Conservation (phyloP, 805 yeast species). For the Torulaspora microellipsoides region DNA sequence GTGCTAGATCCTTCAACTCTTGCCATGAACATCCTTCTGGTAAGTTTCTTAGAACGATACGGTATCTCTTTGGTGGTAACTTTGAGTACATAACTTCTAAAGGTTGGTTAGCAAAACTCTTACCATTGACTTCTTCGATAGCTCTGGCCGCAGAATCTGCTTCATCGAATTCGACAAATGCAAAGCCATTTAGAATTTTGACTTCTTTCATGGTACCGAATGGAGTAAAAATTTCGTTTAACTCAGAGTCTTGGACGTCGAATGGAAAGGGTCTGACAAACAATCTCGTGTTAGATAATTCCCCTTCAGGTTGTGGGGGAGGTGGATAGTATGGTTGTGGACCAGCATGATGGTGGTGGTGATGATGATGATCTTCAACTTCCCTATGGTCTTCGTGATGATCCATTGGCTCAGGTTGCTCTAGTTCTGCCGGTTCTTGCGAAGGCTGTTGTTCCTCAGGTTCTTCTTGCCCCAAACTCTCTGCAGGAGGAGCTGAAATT, state of each 20-base stretch:
- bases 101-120: slow-evolving; percentile 54
- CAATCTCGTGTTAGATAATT: slow-evolving; percentile 42
- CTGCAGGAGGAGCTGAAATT: slow-evolving; percentile 12
- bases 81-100: slow-evolving; percentile 42
- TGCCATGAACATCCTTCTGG: slow-evolving; percentile 83
- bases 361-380: slow-evolving; percentile 5
- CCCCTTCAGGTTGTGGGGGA: slow-evolving; percentile 32
- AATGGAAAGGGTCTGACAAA: slow-evolving; percentile 62
- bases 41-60: slow-evolving; percentile 63
- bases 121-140: slow-evolving; percentile 70
- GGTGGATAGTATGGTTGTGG: slow-evolving; percentile 23
- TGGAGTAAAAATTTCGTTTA: slow-evolving; percentile 63
- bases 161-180: slow-evolving; percentile 79
- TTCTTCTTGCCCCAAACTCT: slow-evolving; percentile 9
- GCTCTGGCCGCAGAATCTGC: slow-evolving; percentile 70
- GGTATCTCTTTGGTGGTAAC: slow-evolving; percentile 60
- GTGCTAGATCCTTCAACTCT: slow-evolving; percentile 83
- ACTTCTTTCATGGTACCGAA: slow-evolving; percentile 66
- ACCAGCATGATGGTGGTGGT: slow-evolving; percentile 17
- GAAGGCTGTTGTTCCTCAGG: slow-evolving; percentile 11
- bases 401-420: slow-evolving; percentile 10
- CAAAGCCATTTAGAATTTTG: slow-evolving; percentile 75
- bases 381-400: slow-evolving; percentile 10
- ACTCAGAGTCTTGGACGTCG: slow-evolving; percentile 51
- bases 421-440: slow-evolving; percentile 19